These are phyloP conservation scores for Tardiomyces depauwii DNA, from an alignment of 1,139 yeast species.

Conservation along the genomic window DNA sequence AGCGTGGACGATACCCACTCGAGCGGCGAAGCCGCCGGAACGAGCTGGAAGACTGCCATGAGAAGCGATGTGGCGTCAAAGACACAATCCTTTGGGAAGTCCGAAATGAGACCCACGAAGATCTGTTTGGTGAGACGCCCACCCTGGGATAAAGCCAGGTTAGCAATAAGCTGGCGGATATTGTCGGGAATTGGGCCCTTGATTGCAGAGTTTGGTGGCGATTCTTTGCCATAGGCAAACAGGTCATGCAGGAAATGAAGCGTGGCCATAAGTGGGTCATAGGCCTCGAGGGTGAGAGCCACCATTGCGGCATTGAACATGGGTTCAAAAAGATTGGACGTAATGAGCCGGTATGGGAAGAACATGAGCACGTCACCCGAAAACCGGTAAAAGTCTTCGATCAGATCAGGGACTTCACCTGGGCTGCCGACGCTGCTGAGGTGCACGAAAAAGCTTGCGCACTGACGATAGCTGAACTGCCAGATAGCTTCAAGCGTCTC, in stretches of 20 bases:
- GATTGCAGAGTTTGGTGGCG: conserved; percentile 67
- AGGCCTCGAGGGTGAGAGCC: conserved; percentile 49
- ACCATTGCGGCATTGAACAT: conserved; percentile 51
- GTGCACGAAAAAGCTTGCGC: conserved; percentile 31
- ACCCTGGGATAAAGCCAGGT: conserved; percentile 41
- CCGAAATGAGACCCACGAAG: conserved; percentile 56
- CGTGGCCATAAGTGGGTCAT: conserved; percentile 52
- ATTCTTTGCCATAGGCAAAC: conserved; percentile 70
- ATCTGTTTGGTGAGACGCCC: conserved; percentile 42
- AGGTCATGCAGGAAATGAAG: conserved; percentile 45
- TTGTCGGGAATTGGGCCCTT: conserved; percentile 38
- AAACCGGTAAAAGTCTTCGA: conserved; percentile 87
- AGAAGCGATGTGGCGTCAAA: conserved; percentile 70
- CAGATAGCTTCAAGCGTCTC: conserved; percentile 34
- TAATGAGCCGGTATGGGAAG: conserved; percentile 56
- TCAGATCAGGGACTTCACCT: conserved; percentile 53
- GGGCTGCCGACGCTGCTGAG: conserved; percentile 18
- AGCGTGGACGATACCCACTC: conserved; percentile 54
- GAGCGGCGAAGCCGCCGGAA: conserved; percentile 33
- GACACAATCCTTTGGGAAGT: conserved; percentile 59
- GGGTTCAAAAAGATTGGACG: conserved; percentile 44
- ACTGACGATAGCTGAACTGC: conserved; percentile 39
- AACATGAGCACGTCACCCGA: conserved; percentile 69
- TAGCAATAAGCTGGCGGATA: conserved; percentile 39
- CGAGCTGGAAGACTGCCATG: conserved; percentile 51